Conservation (phyloP, 2,329 filamentous ascomycete genomes). For the Penicillium sp. region DNA sequence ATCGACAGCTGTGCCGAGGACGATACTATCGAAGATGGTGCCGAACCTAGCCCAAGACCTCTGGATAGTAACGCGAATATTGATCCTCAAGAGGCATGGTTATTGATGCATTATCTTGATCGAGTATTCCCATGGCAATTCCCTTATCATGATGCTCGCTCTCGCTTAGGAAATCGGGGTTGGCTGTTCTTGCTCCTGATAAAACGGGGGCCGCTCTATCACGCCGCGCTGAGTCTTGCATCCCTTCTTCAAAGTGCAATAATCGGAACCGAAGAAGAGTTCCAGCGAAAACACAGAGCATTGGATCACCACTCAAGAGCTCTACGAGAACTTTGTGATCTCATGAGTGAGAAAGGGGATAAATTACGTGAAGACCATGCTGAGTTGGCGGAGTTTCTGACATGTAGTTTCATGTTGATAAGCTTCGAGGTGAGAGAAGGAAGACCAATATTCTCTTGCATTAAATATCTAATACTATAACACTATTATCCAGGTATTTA, state of each 20-base stretch:
- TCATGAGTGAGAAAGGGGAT: conserved; percentile 12
- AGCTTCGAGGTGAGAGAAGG: conserved; percentile 4
- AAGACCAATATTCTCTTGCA: neutral
- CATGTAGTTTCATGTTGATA: conserved; percentile 13
- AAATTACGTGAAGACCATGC: conserved; percentile 6
- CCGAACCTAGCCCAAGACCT: neutral
- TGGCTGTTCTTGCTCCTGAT: conserved; percentile 9
- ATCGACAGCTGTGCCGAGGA: neutral
- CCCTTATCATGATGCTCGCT: conserved; percentile 4
- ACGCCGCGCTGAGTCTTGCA: conserved; percentile 6
- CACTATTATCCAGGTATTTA: neutral
- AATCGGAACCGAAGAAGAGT: conserved; percentile 4
- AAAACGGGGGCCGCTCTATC: conserved; percentile 9
- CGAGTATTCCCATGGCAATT: conserved; percentile 13
- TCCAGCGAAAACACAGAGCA: conserved; percentile 5
- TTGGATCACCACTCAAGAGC: conserved; percentile 7
- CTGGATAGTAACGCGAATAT: neutral
- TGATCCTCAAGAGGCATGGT: conserved; percentile 5
- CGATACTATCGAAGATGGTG: neutral
- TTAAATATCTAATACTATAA: neutral
- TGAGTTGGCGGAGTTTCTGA: conserved; percentile 7
- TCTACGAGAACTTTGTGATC: conserved; percentile 6
- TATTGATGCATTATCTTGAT: conserved; percentile 13
- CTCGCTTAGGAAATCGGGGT: conserved; percentile 7
- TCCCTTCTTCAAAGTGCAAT: conserved; percentile 8